Base-by-base conservation (phyloP, 1,284 basidiomycete species). In the Puccinia sorghi region DNA sequence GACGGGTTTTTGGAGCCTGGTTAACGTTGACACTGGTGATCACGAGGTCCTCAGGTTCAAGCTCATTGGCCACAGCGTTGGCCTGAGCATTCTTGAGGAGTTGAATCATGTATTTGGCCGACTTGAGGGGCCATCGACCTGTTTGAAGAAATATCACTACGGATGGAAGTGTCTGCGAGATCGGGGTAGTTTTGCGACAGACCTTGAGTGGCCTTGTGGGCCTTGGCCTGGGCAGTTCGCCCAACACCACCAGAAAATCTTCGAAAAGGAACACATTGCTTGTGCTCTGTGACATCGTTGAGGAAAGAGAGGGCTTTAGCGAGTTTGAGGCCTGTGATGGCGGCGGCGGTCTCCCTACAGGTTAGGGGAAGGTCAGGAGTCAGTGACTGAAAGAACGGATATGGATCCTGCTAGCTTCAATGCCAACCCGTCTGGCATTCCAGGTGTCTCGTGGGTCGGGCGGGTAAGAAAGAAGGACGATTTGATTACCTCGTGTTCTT, bases 111-210 rank as follows among this genome's bases (percentile, higher is more conserved):
- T 95, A 97, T 86, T 92, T 91, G 87, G 97, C 91, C 80, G 96
- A 98, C 89, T 99, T 99, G 88, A 94, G 94, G 86, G 97, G 97
- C 97, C 97, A 99, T 86, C 97, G 97, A 91, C 97, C 85, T 84
- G 71, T 64, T 39, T 54, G 25, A 7, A 41, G 57, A 61, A 22
- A 78, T 25, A 37, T 59, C 41, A 69, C 15, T 43, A 54, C 79
- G 79, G 66, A 80, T 43, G 22, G 17, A 57, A 39, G 50, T 72
- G 1, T n/a, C 32, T 48, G 43, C 12, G 37, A 3, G 27, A 25
- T n/a, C 56, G 12, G 43, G 11, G 39, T 25, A 46, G 41, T 54
- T 56, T 43, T 43, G 13, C 66, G 48, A 73, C 82, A 87, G 89
- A 94, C 94, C 94, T 88, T 97, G 94, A 81, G 95, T 97, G 80